Evolutionary conservation across 106 monocot species (phyloP), one percentile per base, ranked within the genome.

Genomic region (Posidonia australis): DNA sequence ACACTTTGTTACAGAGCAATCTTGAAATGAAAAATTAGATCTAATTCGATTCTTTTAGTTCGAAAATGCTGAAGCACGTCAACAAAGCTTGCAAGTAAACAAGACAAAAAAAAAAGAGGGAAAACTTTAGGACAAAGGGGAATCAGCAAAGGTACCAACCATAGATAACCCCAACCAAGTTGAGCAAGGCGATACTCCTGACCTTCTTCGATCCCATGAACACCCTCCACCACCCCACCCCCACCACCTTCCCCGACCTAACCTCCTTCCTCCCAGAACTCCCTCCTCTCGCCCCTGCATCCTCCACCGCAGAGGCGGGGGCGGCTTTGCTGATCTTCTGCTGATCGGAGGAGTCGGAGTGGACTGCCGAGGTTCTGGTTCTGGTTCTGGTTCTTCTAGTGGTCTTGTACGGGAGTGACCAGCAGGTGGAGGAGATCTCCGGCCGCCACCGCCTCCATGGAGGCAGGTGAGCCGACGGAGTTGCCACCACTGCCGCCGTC

Each of bases 201-300:
- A 86, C 84, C 72, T 86, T 92, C 75, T 68, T 84, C 10, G 91
- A 87, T 26, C 80, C 84, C 27, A 84, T 81, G 60, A 81, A 74
- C 41, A 92, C 79, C 83, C 81, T 72, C 72, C 74, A 77, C 90
- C 85, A 86, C 64, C 80, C 45, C 21, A 25, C 13, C 56, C 56
- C 24, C 26, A 9, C 20, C 4, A 7, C 2, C 48, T 9, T 49
- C 48, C 5, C 48, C 17, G 10, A 7, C 17, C 48, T n/a, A n/a
- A 2, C n/a, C 48, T 13, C 48, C 13, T 49, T 49, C 10, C 16
- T 49, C 49, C n/a, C n/a, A 14, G 5, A 49, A 17, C 14, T 4
- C 13, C 49, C 3, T 36, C 36, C 36, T 36, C 7, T 7, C 7
- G 36, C 36, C 2, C 5, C 36, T 7, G 7, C 36, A 36, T 36